A percentile compares a stretch with the other conserved stretches of the same genome.
phyloP scores from a whole-genome alignment of 306 rosid species.

The Medicago ruthenica region DNA sequence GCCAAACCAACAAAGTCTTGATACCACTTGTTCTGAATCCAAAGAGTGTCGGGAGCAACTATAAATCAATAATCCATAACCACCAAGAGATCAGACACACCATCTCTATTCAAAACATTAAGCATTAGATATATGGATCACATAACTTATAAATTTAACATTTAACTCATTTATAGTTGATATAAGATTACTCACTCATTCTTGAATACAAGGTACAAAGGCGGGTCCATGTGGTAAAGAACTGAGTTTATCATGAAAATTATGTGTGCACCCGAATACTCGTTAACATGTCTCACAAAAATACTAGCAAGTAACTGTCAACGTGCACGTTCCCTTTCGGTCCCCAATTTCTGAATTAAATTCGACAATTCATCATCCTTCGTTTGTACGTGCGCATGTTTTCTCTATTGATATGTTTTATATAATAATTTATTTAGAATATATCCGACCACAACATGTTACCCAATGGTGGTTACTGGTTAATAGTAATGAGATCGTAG shows the following conservation, averaged over 20 bases:
- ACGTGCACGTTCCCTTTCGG: conserved; percentile 36
- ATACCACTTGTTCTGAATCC: neutral
- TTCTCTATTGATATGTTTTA: neutral
- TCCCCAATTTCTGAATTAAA: conserved; percentile 23
- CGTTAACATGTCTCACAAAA: conserved; percentile 40
- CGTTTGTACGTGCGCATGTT: conserved; percentile 20
- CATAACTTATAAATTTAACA: no score
- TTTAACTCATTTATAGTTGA: neutral
- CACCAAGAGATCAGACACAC: neutral
- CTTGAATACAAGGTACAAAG: neutral
- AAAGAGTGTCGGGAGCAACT: no score
- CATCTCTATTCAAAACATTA: no score
- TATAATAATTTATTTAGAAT: conserved; percentile 46
- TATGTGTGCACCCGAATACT: conserved; percentile 26
- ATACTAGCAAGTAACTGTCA: conserved; percentile 30
- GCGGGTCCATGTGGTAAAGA: neutral
- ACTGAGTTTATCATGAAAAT: conserved; percentile 12
- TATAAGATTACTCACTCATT: neutral
- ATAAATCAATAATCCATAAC: no score
- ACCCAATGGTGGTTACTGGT: conserved; percentile 4
- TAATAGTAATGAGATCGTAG: neutral
- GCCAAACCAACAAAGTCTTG: no score
- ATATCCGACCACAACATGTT: conserved; percentile 12
- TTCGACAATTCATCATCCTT: neutral
- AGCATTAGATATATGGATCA: neutral